Evolutionary conservation across 257 asterid species (phyloP), one percentile per base, ranked within the genome.

Genomic region (Buddleja alternifolia): DNA sequence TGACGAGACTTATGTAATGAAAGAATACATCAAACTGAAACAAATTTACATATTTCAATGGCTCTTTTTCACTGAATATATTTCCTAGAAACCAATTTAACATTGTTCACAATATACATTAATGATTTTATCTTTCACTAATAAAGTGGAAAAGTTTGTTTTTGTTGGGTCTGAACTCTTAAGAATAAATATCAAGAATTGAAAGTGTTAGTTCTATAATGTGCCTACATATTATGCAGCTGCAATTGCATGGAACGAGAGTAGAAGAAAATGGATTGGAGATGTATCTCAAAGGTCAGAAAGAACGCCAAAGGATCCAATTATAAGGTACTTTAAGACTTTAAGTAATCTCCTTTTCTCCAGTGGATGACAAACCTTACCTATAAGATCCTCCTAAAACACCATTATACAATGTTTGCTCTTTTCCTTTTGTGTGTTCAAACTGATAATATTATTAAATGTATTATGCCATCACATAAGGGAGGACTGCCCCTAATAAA

Each of bases 181-280:
- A 67, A 54, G 8, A 4, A 36, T n/a, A 29, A 36, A 45, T 12
- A 46, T 71, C 16, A 21, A 42, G 57, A 53, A 69, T 54, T 20
- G 46, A 55, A 12, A 47, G 41, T 32, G 32, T 20, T 17, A 11
- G 60, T 34, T 62, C 16, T 12, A 8, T 70, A 25, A 67, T 54
- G 63, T 58, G 77, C 46, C 44, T 71, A 16, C 14, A 62, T 67
- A 47, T 74, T 62, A 47, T 81, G 78, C 74, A 93, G 98, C 92
- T 78, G 93, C 88, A 11, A 82, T 78, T 82, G 93, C 89, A 36
- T 93, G 98, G 98, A 78, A 81, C 1, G 97, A 90, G 85, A 81
- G 70, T 78, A 78, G 96, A 73, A 83, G 80, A 77, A 83, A 77
- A 76, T 93, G 98, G 98, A 72, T 71, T 8, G 96, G 97, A 68